Evolutionary conservation across 371 early-diverging fungal genomes (phyloP), one percentile per base, ranked within the genome.

Genomic region (Umbelopsis sp.): DNA sequence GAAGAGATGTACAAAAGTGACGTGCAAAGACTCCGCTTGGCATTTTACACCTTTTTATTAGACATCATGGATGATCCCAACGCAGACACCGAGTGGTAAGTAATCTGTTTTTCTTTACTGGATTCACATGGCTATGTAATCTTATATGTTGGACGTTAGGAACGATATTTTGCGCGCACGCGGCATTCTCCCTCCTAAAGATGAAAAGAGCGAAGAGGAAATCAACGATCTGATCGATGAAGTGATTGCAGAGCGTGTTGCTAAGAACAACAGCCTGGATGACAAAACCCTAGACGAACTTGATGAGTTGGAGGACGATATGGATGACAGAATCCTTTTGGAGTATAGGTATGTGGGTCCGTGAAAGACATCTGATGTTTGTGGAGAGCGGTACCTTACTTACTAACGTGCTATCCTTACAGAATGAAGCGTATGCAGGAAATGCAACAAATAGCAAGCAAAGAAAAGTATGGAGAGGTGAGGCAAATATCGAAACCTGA

Each of bases 81-180:
- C 70, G 92, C 89, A 75, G 92, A 92, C 74, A 91, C 92, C 24
- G 91, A 92, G 83, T 91, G 93, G 91, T 76, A 68, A 53, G 50
- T 35, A 25, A 41, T 32, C 16, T 8, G 9, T 37, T 14, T 25
- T 37, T 48, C 18, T 16, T 22, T 22, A 18, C 18, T 65, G 12
- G 1, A 52, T 65, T 41, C 7, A 41, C 12, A 10, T 12, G 7
- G 12, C 7, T 10, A 67, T n/a, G 41, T 12, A 22, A 2, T 4
- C 48, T 52, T 22, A 52, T 25, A n/a, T 11, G 57, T 52, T 44
- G n/a, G 22, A 22, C 10, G 44, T 51, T 57, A 83, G 84, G 84
- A 96, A 98, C 80, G 97, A 97, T 75, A 93, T 96, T 67, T 86
- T 98, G 63, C 92, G 97, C 63, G 92, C 89, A 22, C 90, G 91